Base-by-base conservation (phyloP, 768 basidiomycete genomes). In the Suillus weaverae region DNA sequence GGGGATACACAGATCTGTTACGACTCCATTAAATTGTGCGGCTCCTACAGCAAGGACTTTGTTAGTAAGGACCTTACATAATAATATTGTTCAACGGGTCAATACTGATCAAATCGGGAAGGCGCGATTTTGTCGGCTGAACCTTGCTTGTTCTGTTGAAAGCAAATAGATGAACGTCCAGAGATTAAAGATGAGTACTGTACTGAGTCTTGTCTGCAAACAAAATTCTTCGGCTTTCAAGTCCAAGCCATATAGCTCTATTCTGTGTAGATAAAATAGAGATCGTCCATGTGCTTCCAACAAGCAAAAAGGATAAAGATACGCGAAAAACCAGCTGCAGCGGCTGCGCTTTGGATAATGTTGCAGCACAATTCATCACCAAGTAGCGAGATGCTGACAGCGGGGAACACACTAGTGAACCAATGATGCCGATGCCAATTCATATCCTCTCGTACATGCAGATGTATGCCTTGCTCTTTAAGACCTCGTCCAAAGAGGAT, bases 381-480 rank as follows among this genome's bases (percentile, higher is more conserved):
- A 51, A 30, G 32, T 33, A 54, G 51, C 20, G 51, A 20, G 32
- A 32, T 53, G 51, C 51, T 33, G 32, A 33, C 51, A 54, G 18
- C 32, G 51, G 51, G 18, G 33, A 35, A 13, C 11, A 54, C 50
- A 20, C 50, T 32, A n/a, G 53, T 33, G 53, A 36, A 59, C 0
- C 26, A 18, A 59, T 20, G 26, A 41, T 39, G 56, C 10, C 16
- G 16, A 39, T 44, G 41, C 59, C 32, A 46, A 26, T 33, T 76
- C 66, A 89, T 70, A 90, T 80, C 62, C 90, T 84, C 79, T 94
- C 92, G 73, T 94, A 94, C 89, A 96, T 95, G 78, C 94, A 94
- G 59, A 97, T 85, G 76, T 97, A 99, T 41, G 95, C 95, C 75
- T 92, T 96, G 64, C 89, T 89, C 75, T 89, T 90, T 72, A 97